A percentile compares a stretch with the other conserved stretches of the same genome.
Evolutionary conservation across 257 asterid species (phyloP).

Genomic region (Fraxinus anomala): DNA sequence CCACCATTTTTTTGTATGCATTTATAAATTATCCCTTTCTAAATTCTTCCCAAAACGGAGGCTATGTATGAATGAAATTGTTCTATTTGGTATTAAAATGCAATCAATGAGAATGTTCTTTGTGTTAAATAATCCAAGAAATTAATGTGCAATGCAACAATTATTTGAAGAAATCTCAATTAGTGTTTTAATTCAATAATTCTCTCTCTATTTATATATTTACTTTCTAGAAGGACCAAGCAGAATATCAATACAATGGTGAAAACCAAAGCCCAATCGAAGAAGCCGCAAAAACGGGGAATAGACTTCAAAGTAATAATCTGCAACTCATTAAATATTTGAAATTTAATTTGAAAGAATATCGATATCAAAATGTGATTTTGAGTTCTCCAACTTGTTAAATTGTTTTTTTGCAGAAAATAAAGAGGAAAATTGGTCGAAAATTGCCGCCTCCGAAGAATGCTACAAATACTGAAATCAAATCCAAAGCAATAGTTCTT

Average conservation of each 20-base stretch:
- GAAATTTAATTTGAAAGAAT: neutral
- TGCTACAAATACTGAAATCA: conserved; percentile 78
- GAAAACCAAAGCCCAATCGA: conserved; percentile 63
- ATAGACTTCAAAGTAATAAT: conserved; percentile 76
- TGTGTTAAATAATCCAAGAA: no score
- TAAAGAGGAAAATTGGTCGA: conserved; percentile 81
- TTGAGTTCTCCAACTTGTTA: neutral
- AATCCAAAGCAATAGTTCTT: conserved; percentile 79
- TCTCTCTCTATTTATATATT: neutral
- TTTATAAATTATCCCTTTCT: no score
- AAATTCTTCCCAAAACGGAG: no score
- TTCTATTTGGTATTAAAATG: no score
- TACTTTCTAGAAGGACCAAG: neutral
- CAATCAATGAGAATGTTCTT: no score
- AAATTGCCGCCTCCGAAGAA: conserved; percentile 94
- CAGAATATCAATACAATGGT: conserved; percentile 49
- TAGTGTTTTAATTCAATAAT: neutral
- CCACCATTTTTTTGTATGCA: no score
- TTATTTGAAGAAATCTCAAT: no score
- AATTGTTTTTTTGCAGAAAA: conserved; percentile 57
- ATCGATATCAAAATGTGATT: neutral
- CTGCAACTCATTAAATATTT: conserved; percentile 9
- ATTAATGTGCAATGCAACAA: no score
- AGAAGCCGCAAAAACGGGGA: conserved; percentile 71
- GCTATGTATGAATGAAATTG: no score